phyloP scores from a whole-genome alignment of 345 rosid species.

The Raphanus raphanistrum region DNA sequence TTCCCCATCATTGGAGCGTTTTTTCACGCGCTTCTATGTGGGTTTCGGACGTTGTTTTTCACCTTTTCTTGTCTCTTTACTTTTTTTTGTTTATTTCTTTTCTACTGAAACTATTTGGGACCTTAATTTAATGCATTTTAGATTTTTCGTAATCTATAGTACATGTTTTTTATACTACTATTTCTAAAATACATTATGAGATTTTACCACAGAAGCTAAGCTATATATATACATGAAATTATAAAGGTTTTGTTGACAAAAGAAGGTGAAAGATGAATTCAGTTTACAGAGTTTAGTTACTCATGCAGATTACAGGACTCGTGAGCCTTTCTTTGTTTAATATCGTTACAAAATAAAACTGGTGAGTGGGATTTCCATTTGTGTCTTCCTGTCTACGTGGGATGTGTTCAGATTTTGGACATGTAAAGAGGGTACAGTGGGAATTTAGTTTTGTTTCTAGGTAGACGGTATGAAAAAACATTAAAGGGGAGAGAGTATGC shows the following conservation, averaged over 20 bases:
- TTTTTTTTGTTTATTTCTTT: background rate
- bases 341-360: background rate
- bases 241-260: constrained; percentile 1
- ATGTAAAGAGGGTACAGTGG: constrained; percentile 49
- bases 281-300: background rate
- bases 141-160: constrained; percentile 18
- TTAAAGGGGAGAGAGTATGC: constrained; percentile 6
- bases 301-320: background rate
- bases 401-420: constrained; percentile 44
- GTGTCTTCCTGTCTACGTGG: constrained; percentile 52
- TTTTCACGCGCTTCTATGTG: constrained; percentile 48
- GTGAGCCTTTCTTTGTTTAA: background rate
- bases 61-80: constrained; percentile 52
- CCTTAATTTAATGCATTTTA: constrained; percentile 35
- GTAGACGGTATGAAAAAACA: constrained; percentile 26
- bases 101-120: constrained; percentile 25
- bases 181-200: background rate
- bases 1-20: constrained; percentile 57
- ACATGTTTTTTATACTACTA: background rate
- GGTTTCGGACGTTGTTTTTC: constrained; percentile 19
- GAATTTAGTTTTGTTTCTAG: constrained; percentile 46
- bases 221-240: background rate
- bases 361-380: constrained; percentile 48
- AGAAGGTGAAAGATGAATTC: background rate
- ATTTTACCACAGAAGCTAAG: background rate